Percentiles rank a stretch among this genome's conserved stretches.
phyloP scores from a whole-genome alignment of 352 stramenopile species.

The Pythium biforme region DNA sequence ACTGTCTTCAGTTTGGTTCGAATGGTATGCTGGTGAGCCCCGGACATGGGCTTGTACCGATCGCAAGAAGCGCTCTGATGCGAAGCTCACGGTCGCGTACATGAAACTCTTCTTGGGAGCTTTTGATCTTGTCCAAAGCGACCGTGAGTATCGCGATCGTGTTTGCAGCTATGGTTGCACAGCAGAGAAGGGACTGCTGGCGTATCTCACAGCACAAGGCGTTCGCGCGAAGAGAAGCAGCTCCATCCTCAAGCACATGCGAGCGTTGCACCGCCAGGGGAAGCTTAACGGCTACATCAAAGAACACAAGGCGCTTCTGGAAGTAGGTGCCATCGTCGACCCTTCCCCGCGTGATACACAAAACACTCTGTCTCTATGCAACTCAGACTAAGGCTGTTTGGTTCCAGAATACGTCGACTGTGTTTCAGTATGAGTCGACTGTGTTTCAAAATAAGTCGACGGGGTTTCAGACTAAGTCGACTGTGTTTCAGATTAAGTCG shows the following conservation, averaged over 20 bases:
- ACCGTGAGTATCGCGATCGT: too few species aligned
- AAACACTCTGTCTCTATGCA: background rate
- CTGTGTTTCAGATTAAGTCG: too few species aligned
- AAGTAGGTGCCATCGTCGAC: slow-evolving; percentile 5
- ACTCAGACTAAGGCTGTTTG: too few species aligned
- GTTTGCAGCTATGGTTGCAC: background rate
- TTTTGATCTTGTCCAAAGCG: too few species aligned
- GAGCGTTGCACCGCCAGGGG: background rate
- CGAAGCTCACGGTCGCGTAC: slow-evolving; percentile 24
- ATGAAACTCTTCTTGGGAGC: slow-evolving; percentile 34
- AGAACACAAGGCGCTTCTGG: slow-evolving; percentile 1
- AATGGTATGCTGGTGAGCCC: slow-evolving; percentile 26
- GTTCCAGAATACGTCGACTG: too few species aligned
- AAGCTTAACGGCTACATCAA: slow-evolving; percentile 5
- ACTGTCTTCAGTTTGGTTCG: background rate
- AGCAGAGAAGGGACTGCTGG: background rate
- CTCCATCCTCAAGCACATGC: slow-evolving; percentile 12
- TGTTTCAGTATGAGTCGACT: too few species aligned
- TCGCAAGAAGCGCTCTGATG: slow-evolving; percentile 23
- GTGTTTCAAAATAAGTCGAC: too few species aligned
- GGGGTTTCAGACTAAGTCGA: too few species aligned
- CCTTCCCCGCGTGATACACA: slow-evolving; percentile 4
- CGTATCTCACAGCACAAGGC: background rate
- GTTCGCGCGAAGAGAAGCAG: background rate
- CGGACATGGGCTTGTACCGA: slow-evolving; percentile 20